Base-by-base conservation (phyloP, 805 yeast genomes). In the Komagataella ulmi region DNA sequence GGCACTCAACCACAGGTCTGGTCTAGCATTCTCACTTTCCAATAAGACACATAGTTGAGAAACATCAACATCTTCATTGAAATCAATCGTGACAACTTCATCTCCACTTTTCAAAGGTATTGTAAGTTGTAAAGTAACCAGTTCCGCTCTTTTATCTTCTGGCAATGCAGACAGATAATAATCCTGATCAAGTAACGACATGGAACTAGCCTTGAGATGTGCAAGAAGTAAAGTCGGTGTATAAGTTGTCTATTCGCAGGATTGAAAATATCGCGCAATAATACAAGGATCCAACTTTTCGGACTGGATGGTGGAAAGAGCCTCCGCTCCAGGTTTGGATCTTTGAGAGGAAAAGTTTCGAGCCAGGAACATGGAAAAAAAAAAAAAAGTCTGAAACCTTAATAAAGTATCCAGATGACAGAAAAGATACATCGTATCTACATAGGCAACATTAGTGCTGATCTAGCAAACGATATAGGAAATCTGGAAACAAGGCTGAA, bases 61-160 rank as follows among this genome's bases (percentile, higher is more conserved):
- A 3, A 96, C 87, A 64, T 91, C 96, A 52, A 89, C 72, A 61
- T 91, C 98, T 43, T 81, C 80, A 50, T 77, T 77, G 54, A 85
- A 74, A 60, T 89, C 91, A 58, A 93, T 79, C 50, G 88, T 84
- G 56, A 91, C 96, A 55, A 88, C 85, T 67, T 89, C 96, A 59
- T 84, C 86, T 53, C 83, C 81, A 52, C 77, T 84, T 55, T 74
- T 75, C 62, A 88, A 70, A 46, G 96, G 97, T 60, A 91, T 84
- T 62, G 14, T 56, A 56, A 7, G 65, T 55, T 1, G 58, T 53
- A 48, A 55, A 62, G 17, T 54, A 53, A 23, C 40, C 40, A 30
- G 40, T 14, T 30, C 40, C 40, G 40, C 40, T 14, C 40, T 30
- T 14, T 30, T 30, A 10, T 30, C 40, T 10, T 30, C 40, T 14